Percentiles rank a stretch among this genome's conserved stretches.
These are phyloP conservation scores for Aspergillus spinulosporus DNA, from an alignment of 2,329 filamentous ascomycete genomes.

Conservation along the genomic window DNA sequence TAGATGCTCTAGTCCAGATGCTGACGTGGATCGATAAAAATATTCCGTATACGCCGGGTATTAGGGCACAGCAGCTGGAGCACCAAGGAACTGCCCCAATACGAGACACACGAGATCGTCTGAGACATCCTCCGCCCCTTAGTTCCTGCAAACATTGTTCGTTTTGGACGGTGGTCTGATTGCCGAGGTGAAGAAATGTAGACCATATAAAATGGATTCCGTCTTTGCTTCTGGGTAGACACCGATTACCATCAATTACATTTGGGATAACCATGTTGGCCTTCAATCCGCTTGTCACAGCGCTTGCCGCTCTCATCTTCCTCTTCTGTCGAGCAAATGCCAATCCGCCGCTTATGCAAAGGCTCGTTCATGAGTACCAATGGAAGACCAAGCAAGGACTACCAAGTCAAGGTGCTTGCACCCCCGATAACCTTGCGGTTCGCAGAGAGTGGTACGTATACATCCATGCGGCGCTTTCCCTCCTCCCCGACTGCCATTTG, in stretches of 20 bases:
- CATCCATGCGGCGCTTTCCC: no score
- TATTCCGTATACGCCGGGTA: not conserved
- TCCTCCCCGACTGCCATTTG: not conserved
- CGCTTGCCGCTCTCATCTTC: not conserved
- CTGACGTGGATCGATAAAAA: not conserved
- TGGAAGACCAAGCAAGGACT: not conserved
- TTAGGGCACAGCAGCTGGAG: not conserved
- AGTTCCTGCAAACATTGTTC: not conserved
- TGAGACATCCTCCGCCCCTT: not conserved
- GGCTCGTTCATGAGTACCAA: not conserved
- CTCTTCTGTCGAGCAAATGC: not conserved
- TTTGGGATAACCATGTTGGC: not conserved
- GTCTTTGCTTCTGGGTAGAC: no score
- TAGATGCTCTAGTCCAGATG: not conserved
- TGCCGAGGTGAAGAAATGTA: no score
- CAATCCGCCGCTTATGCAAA: not conserved
- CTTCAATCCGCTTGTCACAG: not conserved
- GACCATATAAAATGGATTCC: no score
- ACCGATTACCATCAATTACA: not conserved
- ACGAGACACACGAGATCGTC: not conserved
- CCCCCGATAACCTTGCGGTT: not conserved
- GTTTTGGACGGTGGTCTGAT: no score
- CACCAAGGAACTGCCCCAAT: not conserved
- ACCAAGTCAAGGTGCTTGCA: not conserved
- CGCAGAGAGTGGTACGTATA: conserved; percentile 1